Evolutionary conservation across 2,329 filamentous ascomycete genomes (phyloP).

Genomic region (Trichoderma guizhouense): DNA sequence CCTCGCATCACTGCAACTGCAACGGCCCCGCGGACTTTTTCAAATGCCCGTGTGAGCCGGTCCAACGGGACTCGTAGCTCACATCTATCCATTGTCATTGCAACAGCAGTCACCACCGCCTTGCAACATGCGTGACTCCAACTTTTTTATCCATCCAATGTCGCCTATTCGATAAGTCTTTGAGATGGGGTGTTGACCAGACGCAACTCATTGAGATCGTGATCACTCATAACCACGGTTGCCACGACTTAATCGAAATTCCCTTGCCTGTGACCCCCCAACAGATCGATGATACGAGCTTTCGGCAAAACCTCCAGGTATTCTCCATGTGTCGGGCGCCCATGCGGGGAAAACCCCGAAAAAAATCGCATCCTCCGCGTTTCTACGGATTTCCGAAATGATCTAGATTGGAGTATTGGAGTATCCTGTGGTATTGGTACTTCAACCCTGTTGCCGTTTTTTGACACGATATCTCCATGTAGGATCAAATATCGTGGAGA

Average conservation of each 20-base stretch:
- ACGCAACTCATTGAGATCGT: background rate
- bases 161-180: background rate
- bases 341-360: background rate
- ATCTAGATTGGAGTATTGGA: background rate
- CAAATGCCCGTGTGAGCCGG: background rate
- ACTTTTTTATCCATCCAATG: background rate
- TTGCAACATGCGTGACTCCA: background rate
- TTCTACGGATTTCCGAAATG: background rate
- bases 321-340: background rate
- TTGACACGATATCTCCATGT: background rate
- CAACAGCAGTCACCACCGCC: background rate
- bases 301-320: background rate
- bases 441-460: background rate
- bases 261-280: background rate
- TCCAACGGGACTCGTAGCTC: background rate
- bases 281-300: background rate
- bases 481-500: background rate
- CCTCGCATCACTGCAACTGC: background rate
- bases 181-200: background rate
- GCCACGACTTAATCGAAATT: background rate
- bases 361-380: background rate
- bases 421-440: background rate
- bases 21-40: background rate
- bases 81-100: background rate
- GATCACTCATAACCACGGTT: background rate